Percentiles rank a stretch among this genome's conserved stretches.
Evolutionary conservation across 176 grass and related monocot genomes (phyloP).

Genomic region (Cocos nucifera): DNA sequence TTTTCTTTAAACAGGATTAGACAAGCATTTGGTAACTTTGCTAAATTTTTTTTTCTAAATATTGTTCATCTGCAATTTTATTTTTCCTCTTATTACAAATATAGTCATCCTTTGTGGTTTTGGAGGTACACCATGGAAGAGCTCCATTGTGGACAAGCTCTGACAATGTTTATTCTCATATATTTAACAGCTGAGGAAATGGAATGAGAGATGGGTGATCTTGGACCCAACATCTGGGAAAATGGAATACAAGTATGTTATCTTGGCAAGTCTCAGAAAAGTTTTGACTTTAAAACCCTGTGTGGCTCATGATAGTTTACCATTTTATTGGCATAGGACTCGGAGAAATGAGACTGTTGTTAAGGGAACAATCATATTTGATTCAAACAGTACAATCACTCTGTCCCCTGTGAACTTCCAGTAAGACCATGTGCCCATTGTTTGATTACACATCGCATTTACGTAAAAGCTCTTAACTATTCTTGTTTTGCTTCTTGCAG

Average conservation of each 20-base stretch:
- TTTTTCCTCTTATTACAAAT: no score
- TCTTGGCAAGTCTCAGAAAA: slow-evolving; percentile 3
- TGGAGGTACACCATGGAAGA: no score
- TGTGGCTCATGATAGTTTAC: neutral
- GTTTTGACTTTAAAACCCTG: slow-evolving; percentile 1
- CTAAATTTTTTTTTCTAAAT: no score
- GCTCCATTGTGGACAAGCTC: slow-evolving; percentile 3
- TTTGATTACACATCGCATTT: neutral
- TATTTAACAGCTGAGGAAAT: slow-evolving; percentile 69
- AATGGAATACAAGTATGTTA: slow-evolving; percentile 95
- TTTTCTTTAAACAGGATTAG: no score
- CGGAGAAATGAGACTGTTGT: slow-evolving; percentile 61
- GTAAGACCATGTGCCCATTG: slow-evolving; percentile 38
- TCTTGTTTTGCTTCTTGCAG: slow-evolving; percentile 33
- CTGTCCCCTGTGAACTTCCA: slow-evolving; percentile 95
- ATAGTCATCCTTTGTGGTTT: no score
- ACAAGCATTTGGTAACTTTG: no score
- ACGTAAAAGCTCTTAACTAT: neutral
- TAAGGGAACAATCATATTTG: slow-evolving; percentile 81
- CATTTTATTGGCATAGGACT: slow-evolving; percentile 37
- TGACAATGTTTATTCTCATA: slow-evolving; percentile 8
- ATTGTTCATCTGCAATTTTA: no score
- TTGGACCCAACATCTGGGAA: slow-evolving; percentile 83
- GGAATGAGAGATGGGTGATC: slow-evolving; percentile 94
- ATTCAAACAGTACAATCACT: slow-evolving; percentile 88